Evolutionary conservation across 1,139 yeast species (phyloP).

Genomic region (Trichomonascaceae sp.): DNA sequence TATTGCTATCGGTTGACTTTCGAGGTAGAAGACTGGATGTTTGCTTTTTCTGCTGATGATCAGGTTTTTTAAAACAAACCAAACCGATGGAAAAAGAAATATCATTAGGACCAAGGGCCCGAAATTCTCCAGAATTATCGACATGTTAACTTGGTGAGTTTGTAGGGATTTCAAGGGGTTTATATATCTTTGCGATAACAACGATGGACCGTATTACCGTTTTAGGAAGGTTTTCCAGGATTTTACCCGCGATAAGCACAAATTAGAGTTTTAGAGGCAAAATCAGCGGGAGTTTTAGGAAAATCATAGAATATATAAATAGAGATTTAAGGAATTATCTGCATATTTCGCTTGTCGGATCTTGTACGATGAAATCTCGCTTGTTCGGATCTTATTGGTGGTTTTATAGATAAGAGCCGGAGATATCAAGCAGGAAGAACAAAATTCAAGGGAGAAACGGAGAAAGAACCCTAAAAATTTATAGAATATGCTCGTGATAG

Average conservation of each 20-base stretch:
- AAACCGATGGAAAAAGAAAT: neutral
- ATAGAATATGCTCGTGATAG: neutral
- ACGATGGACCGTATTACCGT: neutral
- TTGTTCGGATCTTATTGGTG: neutral
- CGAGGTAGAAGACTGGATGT: neutral
- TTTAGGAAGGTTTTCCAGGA: neutral
- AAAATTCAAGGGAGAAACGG: neutral
- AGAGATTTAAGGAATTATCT: too few species aligned
- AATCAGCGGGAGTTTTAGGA: neutral
- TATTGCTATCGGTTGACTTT: slow-evolving; percentile 7
- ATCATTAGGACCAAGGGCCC: neutral
- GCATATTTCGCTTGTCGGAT: neutral
- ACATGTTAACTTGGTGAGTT: neutral
- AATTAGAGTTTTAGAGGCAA: neutral
- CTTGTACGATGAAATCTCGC: neutral
- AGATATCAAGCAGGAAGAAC: neutral
- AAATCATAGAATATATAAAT: too few species aligned
- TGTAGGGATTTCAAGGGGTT: neutral
- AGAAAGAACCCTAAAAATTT: neutral
- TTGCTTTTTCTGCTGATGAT: neutral
- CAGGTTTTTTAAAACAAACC: neutral
- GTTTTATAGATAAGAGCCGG: neutral
- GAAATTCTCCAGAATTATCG: neutral
- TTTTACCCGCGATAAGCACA: neutral
- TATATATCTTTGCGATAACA: neutral